These are phyloP conservation scores for Skeletonema potamos DNA, from an alignment of 108 stramenopile genomes.

Conservation along the genomic window DNA sequence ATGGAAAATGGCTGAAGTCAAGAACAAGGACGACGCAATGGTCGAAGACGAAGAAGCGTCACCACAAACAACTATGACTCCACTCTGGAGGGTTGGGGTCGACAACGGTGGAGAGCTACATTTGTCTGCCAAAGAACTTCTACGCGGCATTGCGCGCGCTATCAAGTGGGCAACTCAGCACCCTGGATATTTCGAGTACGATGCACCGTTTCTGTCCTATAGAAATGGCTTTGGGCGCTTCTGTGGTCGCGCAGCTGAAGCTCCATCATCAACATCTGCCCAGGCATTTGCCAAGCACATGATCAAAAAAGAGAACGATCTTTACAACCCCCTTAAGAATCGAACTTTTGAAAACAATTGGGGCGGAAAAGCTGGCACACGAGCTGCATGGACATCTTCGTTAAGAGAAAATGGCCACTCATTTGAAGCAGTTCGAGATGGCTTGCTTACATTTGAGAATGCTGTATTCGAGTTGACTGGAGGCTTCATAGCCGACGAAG, in stretches of 20 bases:
- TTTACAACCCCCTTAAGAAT: constrained; percentile 76
- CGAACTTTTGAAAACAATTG: constrained; percentile 73
- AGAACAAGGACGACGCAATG: constrained; percentile 11
- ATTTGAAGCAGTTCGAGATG: constrained; percentile 63
- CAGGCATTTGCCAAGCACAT: constrained; percentile 69
- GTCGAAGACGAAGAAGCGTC: constrained; percentile 29
- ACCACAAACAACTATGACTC: constrained; percentile 25
- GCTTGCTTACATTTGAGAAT: constrained; percentile 76
- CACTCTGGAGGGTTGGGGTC: constrained; percentile 55
- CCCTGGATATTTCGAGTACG: constrained; percentile 69
- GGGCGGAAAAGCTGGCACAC: constrained; percentile 81
- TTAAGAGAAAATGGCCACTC: constrained; percentile 78
- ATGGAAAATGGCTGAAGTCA: constrained; percentile 54
- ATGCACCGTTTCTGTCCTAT: constrained; percentile 72
- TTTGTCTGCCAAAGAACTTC: constrained; percentile 47
- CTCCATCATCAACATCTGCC: constrained; percentile 63
- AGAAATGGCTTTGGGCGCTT: constrained; percentile 72
- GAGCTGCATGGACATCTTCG: constrained; percentile 78
- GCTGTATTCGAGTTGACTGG: constrained; percentile 78
- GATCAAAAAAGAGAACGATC: constrained; percentile 78
- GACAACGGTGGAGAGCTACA: constrained; percentile 60
- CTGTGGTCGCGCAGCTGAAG: constrained; percentile 79
- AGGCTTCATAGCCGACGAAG: constrained; percentile 38
- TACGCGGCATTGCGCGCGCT: constrained; percentile 65
- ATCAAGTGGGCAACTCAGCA: constrained; percentile 55